These are phyloP conservation scores for Aspergillus panamensis DNA, from an alignment of 495 filamentous ascomycete genomes.

Conservation along the genomic window DNA sequence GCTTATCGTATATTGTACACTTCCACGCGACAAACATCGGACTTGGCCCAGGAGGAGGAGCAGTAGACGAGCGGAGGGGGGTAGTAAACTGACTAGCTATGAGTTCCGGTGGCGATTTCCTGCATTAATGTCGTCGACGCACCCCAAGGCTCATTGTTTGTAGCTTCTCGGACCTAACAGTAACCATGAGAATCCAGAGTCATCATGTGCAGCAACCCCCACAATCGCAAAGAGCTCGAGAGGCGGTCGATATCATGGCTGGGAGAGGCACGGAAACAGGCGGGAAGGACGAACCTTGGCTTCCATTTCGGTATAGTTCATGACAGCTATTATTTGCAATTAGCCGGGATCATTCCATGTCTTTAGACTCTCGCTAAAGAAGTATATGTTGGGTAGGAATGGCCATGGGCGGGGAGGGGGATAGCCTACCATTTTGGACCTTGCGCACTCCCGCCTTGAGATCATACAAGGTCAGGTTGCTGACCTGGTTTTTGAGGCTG, in stretches of 20 bases:
- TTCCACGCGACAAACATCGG: conserved; percentile 13
- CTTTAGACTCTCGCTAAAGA: background rate
- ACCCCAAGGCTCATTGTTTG: conserved; percentile 97
- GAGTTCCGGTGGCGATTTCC: conserved; percentile 96
- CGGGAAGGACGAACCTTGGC: conserved; percentile 65
- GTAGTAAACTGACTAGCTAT: conserved; percentile 77
- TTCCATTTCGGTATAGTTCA: conserved; percentile 99
- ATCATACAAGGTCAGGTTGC: conserved; percentile 94
- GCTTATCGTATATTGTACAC: background rate
- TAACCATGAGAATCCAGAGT: conserved; percentile 19
- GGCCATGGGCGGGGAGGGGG: too few species aligned
- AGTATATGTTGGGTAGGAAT: too few species aligned
- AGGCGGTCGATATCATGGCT: too few species aligned
- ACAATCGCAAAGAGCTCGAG: background rate
- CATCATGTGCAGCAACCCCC: background rate
- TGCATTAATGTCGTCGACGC: conserved; percentile 89
- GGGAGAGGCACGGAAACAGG: conserved; percentile 11
- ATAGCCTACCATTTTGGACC: conserved; percentile 85
- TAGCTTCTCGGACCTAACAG: conserved; percentile 82
- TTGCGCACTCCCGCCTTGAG: conserved; percentile 96
- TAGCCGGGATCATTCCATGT: conserved; percentile 10
- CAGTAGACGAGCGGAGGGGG: background rate
- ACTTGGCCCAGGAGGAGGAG: background rate
- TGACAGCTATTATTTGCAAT: conserved; percentile 66
- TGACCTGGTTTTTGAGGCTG: conserved; percentile 81